phyloP scores from a whole-genome alignment of 352 stramenopile species.

The Phytophthora vignae region DNA sequence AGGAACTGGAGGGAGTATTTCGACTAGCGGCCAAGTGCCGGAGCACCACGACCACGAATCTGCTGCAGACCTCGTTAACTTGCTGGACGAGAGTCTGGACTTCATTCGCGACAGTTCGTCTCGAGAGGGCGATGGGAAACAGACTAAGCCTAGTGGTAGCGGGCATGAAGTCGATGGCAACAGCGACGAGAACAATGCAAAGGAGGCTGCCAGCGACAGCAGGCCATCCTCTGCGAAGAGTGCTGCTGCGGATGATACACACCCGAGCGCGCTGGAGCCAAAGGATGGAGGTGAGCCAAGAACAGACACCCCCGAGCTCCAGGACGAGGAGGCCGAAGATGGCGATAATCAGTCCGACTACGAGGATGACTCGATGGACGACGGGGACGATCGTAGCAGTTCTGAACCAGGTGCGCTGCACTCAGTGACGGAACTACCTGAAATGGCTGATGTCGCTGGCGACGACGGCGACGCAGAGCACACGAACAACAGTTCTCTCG shows the following conservation, averaged over 20 bases:
- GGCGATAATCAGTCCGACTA: constrained; percentile 27
- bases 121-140: constrained; percentile 3
- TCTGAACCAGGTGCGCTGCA: constrained; percentile 6
- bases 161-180: constrained; percentile 5
- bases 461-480: constrained; percentile 2
- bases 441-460: not conserved
- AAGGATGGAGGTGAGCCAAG: constrained; percentile 4
- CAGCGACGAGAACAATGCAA: constrained; percentile 16
- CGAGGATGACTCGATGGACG: constrained; percentile 8
- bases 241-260: not conserved
- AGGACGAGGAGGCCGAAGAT: constrained; percentile 2
- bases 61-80: constrained; percentile 54
- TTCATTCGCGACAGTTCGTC: constrained; percentile 25
- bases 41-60: constrained; percentile 21
- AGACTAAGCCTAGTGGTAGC: constrained; percentile 4
- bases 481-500: not conserved
- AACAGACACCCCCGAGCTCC: not conserved
- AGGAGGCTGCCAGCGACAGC: not conserved
- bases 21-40: not conserved
- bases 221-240: not conserved
- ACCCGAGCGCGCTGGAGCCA: constrained; percentile 10
- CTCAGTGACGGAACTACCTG: not conserved
- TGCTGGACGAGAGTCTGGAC: constrained; percentile 69
- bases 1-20: not conserved
- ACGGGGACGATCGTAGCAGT: not conserved